Evolutionary conservation across 768 basidiomycete species (phyloP).

Genomic region (Phylloporus sp.): DNA sequence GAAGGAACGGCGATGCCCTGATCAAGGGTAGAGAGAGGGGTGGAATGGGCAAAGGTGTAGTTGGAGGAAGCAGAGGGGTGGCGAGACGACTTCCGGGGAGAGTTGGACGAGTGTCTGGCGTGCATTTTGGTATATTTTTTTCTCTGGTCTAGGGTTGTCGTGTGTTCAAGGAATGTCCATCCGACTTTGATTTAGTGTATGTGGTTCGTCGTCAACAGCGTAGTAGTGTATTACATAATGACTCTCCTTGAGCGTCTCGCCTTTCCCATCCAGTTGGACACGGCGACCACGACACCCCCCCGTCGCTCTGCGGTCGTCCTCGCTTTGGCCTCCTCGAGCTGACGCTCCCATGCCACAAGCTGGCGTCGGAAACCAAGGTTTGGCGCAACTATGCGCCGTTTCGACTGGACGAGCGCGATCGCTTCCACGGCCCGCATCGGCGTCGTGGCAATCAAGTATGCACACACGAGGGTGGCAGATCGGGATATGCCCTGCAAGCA

Average conservation of each 20-base stretch:
- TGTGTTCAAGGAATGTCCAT: constrained; percentile 28
- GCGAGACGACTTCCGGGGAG: constrained; percentile 29
- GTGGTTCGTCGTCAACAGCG: constrained; percentile 1
- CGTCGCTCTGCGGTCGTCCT: constrained; percentile 16
- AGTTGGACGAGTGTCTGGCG: constrained; percentile 22
- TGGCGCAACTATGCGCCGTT: constrained; percentile 57
- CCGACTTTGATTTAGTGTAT: constrained; percentile 15
- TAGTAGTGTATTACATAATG: constrained; percentile 16
- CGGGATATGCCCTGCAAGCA: constrained; percentile 73
- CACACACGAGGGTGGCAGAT: constrained; percentile 70
- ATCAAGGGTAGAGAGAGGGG: constrained; percentile 31
- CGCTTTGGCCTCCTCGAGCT: constrained; percentile 25
- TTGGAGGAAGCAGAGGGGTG: constrained; percentile 24
- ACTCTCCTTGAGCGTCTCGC: not conserved
- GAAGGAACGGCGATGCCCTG: constrained; percentile 28
- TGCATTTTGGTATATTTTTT: constrained; percentile 21
- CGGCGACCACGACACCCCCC: constrained; percentile 1
- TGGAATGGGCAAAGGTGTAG: constrained; percentile 18
- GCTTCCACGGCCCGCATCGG: constrained; percentile 51
- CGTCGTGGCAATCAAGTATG: constrained; percentile 54
- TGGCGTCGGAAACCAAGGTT: constrained; percentile 66
- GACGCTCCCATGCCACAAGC: constrained; percentile 36
- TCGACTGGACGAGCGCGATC: constrained; percentile 48
- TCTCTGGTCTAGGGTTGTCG: constrained; percentile 2
- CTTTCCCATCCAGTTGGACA: constrained; percentile 19